Percentiles rank a stretch among this genome's conserved stretches.
These are phyloP conservation scores for Alternaria brassicicola DNA, from an alignment of 2,329 filamentous ascomycete species.

Conservation along the genomic window DNA sequence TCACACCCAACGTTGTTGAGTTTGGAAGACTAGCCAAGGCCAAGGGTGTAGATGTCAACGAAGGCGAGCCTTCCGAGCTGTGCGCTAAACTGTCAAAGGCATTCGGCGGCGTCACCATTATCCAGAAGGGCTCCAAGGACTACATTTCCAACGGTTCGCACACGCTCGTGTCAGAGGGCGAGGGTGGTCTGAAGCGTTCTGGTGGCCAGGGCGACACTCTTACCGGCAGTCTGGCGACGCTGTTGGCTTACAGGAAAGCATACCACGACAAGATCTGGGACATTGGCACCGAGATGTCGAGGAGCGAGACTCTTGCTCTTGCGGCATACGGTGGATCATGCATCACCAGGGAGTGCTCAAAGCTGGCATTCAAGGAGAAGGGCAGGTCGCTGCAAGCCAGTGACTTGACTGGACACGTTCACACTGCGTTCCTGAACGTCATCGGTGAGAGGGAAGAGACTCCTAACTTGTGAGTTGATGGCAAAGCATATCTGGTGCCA, in stretches of 20 bases:
- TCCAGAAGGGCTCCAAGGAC: conserved; percentile 87
- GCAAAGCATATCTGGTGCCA: background rate
- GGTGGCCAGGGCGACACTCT: conserved; percentile 96
- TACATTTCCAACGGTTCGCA: conserved; percentile 79
- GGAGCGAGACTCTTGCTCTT: conserved; percentile 68
- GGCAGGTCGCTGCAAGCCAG: conserved; percentile 90
- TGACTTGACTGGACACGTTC: conserved; percentile 89
- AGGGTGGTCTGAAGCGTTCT: conserved; percentile 85
- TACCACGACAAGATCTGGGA: conserved; percentile 86
- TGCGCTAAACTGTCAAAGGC: conserved; percentile 73
- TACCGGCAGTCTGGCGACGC: conserved; percentile 85
- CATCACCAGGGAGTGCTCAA: conserved; percentile 88
- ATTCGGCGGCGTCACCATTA: conserved; percentile 85
- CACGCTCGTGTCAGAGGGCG: conserved; percentile 77
- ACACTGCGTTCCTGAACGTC: conserved; percentile 77
- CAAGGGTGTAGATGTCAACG: conserved; percentile 68
- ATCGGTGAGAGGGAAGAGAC: conserved; percentile 68
- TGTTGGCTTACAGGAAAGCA: conserved; percentile 85
- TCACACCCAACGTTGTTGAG: conserved; percentile 95
- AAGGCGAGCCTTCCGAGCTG: conserved; percentile 61
- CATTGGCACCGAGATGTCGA: conserved; percentile 60
- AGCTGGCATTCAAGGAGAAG: conserved; percentile 82
- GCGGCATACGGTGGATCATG: conserved; percentile 86
- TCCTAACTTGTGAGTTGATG: conserved; percentile 28
- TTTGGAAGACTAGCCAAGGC: conserved; percentile 82